Evolutionary conservation across 2,329 filamentous ascomycete genomes (phyloP).

Genomic region (Phialophora verrucosa): DNA sequence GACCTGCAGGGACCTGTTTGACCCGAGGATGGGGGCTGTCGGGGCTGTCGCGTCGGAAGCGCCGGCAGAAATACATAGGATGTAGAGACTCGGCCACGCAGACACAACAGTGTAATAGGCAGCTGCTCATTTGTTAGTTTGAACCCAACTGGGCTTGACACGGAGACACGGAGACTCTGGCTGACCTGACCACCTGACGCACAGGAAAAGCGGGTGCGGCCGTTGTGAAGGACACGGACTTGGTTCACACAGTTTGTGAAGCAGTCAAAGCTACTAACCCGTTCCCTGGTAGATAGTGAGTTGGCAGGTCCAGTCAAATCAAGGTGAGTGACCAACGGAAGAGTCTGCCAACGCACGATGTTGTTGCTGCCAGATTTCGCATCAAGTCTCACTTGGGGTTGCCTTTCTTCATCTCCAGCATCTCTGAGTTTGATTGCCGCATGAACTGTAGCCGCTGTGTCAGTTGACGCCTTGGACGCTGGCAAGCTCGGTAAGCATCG

Average conservation of each 20-base stretch:
- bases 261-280: not conserved
- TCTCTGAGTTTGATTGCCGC: not conserved
- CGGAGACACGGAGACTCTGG: slow-evolving; percentile 3
- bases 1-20: slow-evolving; percentile 21
- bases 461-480: slow-evolving; percentile 15
- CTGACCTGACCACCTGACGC: slow-evolving; percentile 31
- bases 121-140: slow-evolving; percentile 19
- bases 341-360: slow-evolving; percentile 16
- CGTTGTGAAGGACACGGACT: slow-evolving; percentile 5
- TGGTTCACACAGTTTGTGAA: slow-evolving; percentile 7
- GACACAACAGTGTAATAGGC: slow-evolving; percentile 14
- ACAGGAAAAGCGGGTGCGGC: slow-evolving; percentile 18
- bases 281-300: not conserved
- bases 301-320: slow-evolving; percentile 1
- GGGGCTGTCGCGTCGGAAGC: slow-evolving; percentile 20
- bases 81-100: slow-evolving; percentile 24
- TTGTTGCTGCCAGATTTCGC: slow-evolving; percentile 2
- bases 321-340: not conserved
- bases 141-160: slow-evolving; percentile 12
- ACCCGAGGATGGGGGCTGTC: slow-evolving; percentile 8
- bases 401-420: not conserved
- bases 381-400: not conserved
- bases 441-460: slow-evolving; percentile 7
- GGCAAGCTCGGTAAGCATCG: slow-evolving; percentile 1
- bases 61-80: slow-evolving; percentile 19